Evolutionary conservation across 768 basidiomycete genomes (phyloP), one percentile per base, ranked within the genome.

Genomic region (Pholiota microspora): DNA sequence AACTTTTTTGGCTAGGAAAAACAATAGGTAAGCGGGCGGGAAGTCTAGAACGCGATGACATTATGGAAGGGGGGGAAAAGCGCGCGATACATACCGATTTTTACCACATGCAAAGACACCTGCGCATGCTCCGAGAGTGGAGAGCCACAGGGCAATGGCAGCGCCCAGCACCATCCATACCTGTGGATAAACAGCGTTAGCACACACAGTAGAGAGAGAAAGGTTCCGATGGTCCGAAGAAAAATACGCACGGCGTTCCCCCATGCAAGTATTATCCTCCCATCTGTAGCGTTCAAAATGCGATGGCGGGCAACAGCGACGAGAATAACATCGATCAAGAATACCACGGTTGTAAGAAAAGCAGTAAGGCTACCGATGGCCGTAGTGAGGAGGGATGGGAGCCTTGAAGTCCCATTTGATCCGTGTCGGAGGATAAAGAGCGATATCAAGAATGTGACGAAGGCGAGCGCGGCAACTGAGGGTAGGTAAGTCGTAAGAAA

Each of bases 151-250:
- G 12, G 73, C 70, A 51, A 83, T 61, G 13, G 76, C 68, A 3
- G 83, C 82, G 16, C 65, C 77, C 29, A 84, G 67, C n/a, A 71
- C 69, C 73, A 85, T 76, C 81, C 82, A 85, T 38, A 78, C 75
- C 77, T 79, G 60, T 54, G 45, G 13, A 27, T 16, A 29, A 51
- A 28, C 38, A 51, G 38, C 46, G 21, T 42, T n/a, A 42, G 54
- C 32, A 46, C 32, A 46, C 21, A 49, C 21, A 28, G 28, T 16
- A 32, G 21, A 56, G 36, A 31, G 49, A 28, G 27, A 23, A 23
- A 35, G 45, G 27, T 13, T 50, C 25, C 48, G 34, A 55, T 49
- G 51, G 36, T 48, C 18, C 29, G 13, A 45, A 24, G 46, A 34
- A 49, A 58, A 40, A 51, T 50, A 70, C 73, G 56, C 62, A 79